A percentile compares a stretch with the other conserved stretches of the same genome.
Conservation (phyloP, 148 eudicot genomes). For the Drosera capensis region DNA sequence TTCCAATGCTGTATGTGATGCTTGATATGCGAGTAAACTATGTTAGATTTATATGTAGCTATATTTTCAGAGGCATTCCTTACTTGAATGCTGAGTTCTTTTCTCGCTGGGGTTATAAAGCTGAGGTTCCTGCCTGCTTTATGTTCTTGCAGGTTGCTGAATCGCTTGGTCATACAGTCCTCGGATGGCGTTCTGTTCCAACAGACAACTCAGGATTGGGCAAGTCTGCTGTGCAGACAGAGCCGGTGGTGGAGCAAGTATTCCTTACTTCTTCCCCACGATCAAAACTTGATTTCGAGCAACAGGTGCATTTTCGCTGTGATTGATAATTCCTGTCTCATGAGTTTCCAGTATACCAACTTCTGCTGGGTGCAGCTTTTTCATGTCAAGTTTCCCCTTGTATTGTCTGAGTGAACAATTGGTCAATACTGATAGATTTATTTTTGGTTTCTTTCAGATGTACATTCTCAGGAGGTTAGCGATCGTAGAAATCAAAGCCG, state of each 20-base stretch:
- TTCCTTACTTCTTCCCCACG: conserved; percentile 72
- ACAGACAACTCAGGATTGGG: conserved; percentile 94
- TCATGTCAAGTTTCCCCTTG: background rate
- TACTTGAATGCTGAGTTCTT: background rate
- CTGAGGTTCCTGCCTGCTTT: conserved; percentile 1
- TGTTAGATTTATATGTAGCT: background rate
- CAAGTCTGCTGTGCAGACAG: conserved; percentile 81
- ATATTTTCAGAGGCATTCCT: background rate
- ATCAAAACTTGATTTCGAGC: conserved; percentile 82
- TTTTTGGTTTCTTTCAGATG: conserved; percentile 35
- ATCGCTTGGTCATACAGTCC: conserved; percentile 92
- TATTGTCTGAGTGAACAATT: background rate
- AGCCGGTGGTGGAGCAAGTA: conserved; percentile 92
- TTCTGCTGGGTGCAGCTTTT: background rate
- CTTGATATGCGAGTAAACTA: background rate
- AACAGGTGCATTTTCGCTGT: conserved; percentile 37
- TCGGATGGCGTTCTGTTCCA: conserved; percentile 88
- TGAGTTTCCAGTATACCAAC: background rate
- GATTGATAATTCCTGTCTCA: background rate
- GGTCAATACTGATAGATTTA: background rate
- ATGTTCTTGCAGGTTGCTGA: conserved; percentile 95
- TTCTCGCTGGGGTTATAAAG: background rate
- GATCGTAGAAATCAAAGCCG: conserved; percentile 97
- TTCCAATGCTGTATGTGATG: background rate
- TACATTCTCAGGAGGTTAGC: conserved; percentile 89